Base-by-base conservation (phyloP, 2,329 filamentous ascomycete genomes). In the Fusarium falciforme region DNA sequence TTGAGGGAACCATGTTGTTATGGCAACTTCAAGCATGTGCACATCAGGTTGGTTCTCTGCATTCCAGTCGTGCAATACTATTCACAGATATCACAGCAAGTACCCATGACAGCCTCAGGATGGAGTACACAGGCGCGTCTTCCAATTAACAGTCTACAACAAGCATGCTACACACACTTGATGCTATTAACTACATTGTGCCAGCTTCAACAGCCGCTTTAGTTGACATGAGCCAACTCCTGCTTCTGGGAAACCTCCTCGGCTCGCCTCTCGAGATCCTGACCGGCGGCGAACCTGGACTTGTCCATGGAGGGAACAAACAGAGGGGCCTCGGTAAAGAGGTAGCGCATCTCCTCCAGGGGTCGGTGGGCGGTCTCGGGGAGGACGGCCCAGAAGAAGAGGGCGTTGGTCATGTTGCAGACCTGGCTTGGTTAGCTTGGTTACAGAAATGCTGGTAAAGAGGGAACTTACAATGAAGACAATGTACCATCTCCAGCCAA, bases 271-370 rank as follows among this genome's bases (percentile, higher is more conserved):
- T 72, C 70, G 3, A 72, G 61, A 20, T 72, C 70, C 44, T 70
- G 58, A 1, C 69, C 72, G 6, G 61, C 70, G 4, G 60, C 22
- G 29, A 58, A 58, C 16, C 22, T 38, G 11, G 83, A 82, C 61
- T 85, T 87, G 73, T 89, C 86, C 82, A 89, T 89, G 6, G 86
- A 85, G 1, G 35, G 91, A 6, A 93, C 89, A 74, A 93, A 89
- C 77, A 88, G 84, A 3, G 91, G 54, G 20, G 91, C 89, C 76
- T 92, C 85, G n/a, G 87, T 88, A 80, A 93, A 92, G 52, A 92
- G 84, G 66, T 89, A 87, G 73, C 91, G 89, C 91, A 92, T 92
- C 82, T 92, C 91, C 77, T 93, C 92, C 2, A 93, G 85, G 1
- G 91, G 88, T 17, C 90, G 84, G 73, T 87, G 89, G 62, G 87